phyloP scores from a whole-genome alignment of 2,329 filamentous ascomycete genomes.

The Fusarium tanahbumbuense region DNA sequence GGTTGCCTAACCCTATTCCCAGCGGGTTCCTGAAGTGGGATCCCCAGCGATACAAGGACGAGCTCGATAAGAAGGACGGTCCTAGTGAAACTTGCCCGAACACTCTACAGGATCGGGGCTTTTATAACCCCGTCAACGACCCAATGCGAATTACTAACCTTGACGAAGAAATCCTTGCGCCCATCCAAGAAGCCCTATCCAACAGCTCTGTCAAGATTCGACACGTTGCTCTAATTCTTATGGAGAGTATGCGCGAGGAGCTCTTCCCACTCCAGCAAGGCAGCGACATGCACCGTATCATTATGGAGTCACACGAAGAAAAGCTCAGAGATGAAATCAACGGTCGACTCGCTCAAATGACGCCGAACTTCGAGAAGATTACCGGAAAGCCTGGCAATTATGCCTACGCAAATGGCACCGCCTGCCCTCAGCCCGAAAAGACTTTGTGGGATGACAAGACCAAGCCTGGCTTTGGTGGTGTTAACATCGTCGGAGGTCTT shows the following conservation, averaged over 20 bases:
- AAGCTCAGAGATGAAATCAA: conserved; percentile 48
- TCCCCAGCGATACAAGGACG: conserved; percentile 29
- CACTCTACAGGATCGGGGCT: conserved; percentile 27
- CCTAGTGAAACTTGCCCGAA: conserved; percentile 26
- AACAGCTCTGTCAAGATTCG: conserved; percentile 52
- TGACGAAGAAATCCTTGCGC: conserved; percentile 47
- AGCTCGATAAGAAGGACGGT: conserved; percentile 40
- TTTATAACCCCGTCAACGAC: conserved; percentile 53
- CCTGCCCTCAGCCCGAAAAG: conserved; percentile 37
- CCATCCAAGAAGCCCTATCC: conserved; percentile 42
- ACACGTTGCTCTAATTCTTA: conserved; percentile 56
- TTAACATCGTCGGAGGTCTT: conserved; percentile 54
- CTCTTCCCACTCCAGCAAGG: conserved; percentile 58
- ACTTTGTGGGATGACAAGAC: conserved; percentile 36
- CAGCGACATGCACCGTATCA: conserved; percentile 52
- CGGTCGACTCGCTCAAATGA: conserved; percentile 45
- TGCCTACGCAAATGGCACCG: conserved; percentile 36
- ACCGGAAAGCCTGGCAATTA: conserved; percentile 40
- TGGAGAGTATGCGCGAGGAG: conserved; percentile 59
- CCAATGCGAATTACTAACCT: conserved; percentile 57
- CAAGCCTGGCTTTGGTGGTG: conserved; percentile 50
- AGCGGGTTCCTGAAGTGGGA: conserved; percentile 47
- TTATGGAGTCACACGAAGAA: conserved; percentile 49
- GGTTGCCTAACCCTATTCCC: conserved; percentile 45
- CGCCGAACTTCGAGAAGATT: conserved; percentile 41